Base-by-base conservation (phyloP, 768 basidiomycete genomes). In the Pleurotus tuoliensis region DNA sequence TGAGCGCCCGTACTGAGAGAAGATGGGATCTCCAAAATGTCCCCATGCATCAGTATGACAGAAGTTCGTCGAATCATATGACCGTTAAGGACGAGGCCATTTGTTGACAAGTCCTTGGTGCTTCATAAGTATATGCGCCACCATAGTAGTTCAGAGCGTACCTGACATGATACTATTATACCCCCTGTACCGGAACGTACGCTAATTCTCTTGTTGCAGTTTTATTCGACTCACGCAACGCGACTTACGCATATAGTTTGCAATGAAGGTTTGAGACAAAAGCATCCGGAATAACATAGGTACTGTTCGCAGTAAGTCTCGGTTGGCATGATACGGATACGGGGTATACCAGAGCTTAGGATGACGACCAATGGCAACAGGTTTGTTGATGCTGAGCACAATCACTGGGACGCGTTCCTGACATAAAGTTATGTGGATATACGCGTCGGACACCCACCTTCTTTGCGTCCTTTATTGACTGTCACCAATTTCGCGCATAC, bases 401-500 rank as follows among this genome's bases (percentile, higher is more conserved):
- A 91, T 73, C 9, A 77, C 90, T 90, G 61, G 6, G 54, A 4
- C 5, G 4, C 30, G 30, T 34, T 34, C 30, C 30, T 11, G 30
- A 34, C 30, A 34, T 34, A 9, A 34, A 34, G 3, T 9, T 9
- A 9, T 25, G 30, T 9, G 30, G 9, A 34, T 34, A 8, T 34
- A 34, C 9, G 30, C 30, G 11, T 34, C 30, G 0, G 41, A 45
- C 44, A n/a, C 58, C 38, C 64, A 87, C 89, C 83, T 78, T 91
- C 88, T 64, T 77, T 84, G 44, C 81, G 76, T 8, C 86, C 87
- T n/a, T 64, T 64, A 53, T 78, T 82, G 2, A 71, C 71, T 0
- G 88, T 90, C 22, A 85, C 69, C 6, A 91, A 71, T 64, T 87
- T 90, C 16, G 89, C 89, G 78, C 89, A 91, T 82, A 87, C 72